Conservation (phyloP, 805 yeast genomes). For the Ogataea pini region DNA sequence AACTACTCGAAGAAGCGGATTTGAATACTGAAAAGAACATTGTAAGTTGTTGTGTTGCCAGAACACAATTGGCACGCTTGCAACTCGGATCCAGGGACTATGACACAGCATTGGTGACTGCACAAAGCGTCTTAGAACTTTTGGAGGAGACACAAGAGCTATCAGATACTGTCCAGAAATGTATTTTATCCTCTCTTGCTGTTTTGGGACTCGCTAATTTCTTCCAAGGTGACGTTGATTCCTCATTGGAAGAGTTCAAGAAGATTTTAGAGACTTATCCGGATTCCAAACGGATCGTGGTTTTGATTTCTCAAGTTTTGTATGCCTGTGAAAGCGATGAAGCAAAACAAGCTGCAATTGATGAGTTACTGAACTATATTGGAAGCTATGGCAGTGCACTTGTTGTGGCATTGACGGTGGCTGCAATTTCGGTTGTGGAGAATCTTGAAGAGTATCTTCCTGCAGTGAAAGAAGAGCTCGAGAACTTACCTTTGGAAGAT, state of each 20-base stretch:
- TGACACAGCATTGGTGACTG: conserved; percentile 58
- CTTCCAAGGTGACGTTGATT: conserved; percentile 61
- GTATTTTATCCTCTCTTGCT: conserved; percentile 58
- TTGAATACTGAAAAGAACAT: conserved; percentile 35
- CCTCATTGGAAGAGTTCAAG: conserved; percentile 67
- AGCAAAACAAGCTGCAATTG: conserved; percentile 79
- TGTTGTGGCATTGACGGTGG: conserved; percentile 68
- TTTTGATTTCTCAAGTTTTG: conserved; percentile 74
- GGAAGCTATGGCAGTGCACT: conserved; percentile 66
- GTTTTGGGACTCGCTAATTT: conserved; percentile 73
- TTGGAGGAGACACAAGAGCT: conserved; percentile 42
- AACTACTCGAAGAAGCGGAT: conserved; percentile 34
- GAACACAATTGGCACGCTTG: conserved; percentile 72
- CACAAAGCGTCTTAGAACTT: conserved; percentile 56
- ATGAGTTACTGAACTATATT: conserved; percentile 71
- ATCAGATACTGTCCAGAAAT: conserved; percentile 34
- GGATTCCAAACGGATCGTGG: conserved; percentile 65
- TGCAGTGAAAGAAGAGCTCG: conserved; percentile 68
- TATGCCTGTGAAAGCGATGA: conserved; percentile 76
- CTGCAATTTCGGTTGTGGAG: conserved; percentile 74
- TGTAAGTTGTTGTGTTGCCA: conserved; percentile 54
- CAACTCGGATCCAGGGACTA: conserved; percentile 60
- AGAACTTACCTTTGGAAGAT: conserved; percentile 46
- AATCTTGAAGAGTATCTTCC: conserved; percentile 55
- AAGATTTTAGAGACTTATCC: conserved; percentile 57